Evolutionary conservation across 2,329 filamentous ascomycete species (phyloP), one percentile per base, ranked within the genome.

Genomic region (Exophiala bonariae): DNA sequence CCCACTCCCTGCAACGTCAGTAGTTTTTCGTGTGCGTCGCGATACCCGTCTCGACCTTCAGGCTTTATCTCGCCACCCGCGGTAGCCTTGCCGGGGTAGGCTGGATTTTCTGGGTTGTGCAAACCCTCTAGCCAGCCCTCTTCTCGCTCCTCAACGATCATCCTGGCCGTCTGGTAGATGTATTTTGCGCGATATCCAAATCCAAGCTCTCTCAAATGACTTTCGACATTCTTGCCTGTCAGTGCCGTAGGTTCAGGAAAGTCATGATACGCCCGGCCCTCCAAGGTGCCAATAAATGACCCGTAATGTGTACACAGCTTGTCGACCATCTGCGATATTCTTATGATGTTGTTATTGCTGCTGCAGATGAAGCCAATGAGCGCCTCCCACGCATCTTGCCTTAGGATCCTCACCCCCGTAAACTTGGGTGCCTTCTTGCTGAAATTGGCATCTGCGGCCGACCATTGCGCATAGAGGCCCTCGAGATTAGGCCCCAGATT

Each of bases 131-230:
- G 72, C 92, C 93, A 99, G 2, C 78, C 80, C 3, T 76, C 61
- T 6, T 88, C 84, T 50, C 81, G 82, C 33, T 86, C 79, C 6
- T 77, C 67, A 0, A 82, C 79, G 8, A 99, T 77, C 45, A 89
- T 85, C 3, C 79, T 73, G 0, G 95, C 93, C 4, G 93, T 97
- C 59, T 87, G 81, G 18, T 88, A 83, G 50, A 99, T 87, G 65
- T 97, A 99, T 63, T 87, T 93, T 16, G 95, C 93, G 20, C 93
- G 78, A 61, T 99, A 99, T 1, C 93, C 93, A 65, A 99, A 99
- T 0, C 93, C 93, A 8, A 99, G 76, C 49, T 85, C 79, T 56
- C 90, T 81, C 3, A 99, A 76, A 54, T 87, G 85, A 20, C 80
- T 69, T 66, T 99, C 93, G 4, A 97, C 89, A n/a, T 79, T 78